These are phyloP conservation scores for Dothistroma septosporum DNA, from an alignment of 2,329 filamentous ascomycete species.

Conservation along the genomic window DNA sequence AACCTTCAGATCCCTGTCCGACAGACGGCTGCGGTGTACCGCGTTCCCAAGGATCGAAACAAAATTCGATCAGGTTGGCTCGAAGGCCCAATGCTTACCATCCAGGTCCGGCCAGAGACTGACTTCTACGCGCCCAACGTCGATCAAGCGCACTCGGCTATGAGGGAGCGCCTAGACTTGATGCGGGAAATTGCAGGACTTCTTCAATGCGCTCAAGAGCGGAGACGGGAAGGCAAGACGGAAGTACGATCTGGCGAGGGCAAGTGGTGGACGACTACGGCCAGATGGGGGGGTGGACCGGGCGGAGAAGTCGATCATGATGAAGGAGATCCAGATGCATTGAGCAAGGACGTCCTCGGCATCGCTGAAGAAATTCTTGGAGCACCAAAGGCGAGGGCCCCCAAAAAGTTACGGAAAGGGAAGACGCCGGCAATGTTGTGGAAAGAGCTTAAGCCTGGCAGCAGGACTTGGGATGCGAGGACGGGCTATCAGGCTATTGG, in stretches of 20 bases:
- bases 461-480: slow-evolving; percentile 54
- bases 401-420: slow-evolving; percentile 28
- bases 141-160: slow-evolving; percentile 25
- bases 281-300: slow-evolving; percentile 55
- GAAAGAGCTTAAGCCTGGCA: slow-evolving; percentile 49
- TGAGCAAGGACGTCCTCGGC: slow-evolving; percentile 23
- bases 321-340: slow-evolving; percentile 31
- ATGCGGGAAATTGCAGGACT: slow-evolving; percentile 56
- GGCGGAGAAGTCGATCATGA: slow-evolving; percentile 41
- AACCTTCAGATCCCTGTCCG: slow-evolving; percentile 53
- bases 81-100: slow-evolving; percentile 55
- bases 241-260: slow-evolving; percentile 52
- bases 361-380: slow-evolving; percentile 17
- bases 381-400: slow-evolving; percentile 5
- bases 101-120: slow-evolving; percentile 54
- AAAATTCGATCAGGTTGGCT: slow-evolving; percentile 52
- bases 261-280: slow-evolving; percentile 57
- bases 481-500: slow-evolving; percentile 56
- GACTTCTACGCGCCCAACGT: slow-evolving; percentile 39
- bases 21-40: slow-evolving; percentile 53
- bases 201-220: slow-evolving; percentile 57
- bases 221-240: slow-evolving; percentile 51
- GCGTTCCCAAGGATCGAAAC: slow-evolving; percentile 50
- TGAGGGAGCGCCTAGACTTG: slow-evolving; percentile 46
- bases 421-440: slow-evolving; percentile 49